Base-by-base conservation (phyloP, 2,329 filamentous ascomycete species). In the Ophiosphaerella herpotricha region DNA sequence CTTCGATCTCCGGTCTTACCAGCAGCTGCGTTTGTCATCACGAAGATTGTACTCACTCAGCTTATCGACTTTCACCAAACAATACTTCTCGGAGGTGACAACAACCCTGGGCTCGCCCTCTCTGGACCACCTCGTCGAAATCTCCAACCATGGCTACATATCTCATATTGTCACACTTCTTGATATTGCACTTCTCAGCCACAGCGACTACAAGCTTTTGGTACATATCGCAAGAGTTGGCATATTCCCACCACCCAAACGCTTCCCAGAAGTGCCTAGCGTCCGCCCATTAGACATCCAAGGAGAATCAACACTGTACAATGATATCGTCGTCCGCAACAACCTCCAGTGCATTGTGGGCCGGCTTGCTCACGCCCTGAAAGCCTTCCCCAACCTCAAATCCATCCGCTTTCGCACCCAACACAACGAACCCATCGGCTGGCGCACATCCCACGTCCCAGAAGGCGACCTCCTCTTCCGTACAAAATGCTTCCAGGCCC, bases 191-290 rank as follows among this genome's bases (percentile, higher is more conserved):
- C 49, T 69, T 16, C 46, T 67, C 23, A 67, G 57, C 23, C 55
- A 61, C 14, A 49, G 46, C 26, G 60, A 68, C 44, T 67, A 67
- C 46, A 49, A 55, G 12, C 43, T 51, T 8, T 40, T 70, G 34
- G 46, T 32, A 14, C 52, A 59, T 7, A 66, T 69, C 24, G 46
- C 40, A 7, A 55, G 58, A 12, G 55, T 67, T 13, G 63, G 63
- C 21, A 57, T 58, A 11, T 65, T 58, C 33, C 64, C 64, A 12
- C 63, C 64, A 7, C 66, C 66, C 24, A 69, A 68, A 36, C 63
- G 66, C 13, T 67, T 69, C 21, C 49, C 57, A 7, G 54, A 49
- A 26, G 48, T 65, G 1, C 41, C 57, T 11, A 52, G 56, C 14
- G 43, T 66, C 26, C 57, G 51, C 24, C 39, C 47, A 8, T 40